A percentile compares a stretch with the other conserved stretches of the same genome.
These are phyloP conservation scores for Pyrus hybrid DNA, from an alignment of 331 rosid species.

Conservation along the genomic window DNA sequence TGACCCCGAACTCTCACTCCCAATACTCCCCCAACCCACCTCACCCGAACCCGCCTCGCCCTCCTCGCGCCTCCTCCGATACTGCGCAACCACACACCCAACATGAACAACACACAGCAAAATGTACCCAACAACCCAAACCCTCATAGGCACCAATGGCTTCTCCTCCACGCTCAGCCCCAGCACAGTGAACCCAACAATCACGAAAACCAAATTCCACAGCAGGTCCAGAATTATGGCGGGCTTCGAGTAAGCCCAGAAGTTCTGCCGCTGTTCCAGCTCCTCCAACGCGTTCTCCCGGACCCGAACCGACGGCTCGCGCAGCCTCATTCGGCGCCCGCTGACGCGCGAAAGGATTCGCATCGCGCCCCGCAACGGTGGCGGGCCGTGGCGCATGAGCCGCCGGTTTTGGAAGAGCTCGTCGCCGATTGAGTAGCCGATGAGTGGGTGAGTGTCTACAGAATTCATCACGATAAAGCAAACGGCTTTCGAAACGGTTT, in stretches of 20 bases:
- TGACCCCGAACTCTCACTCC: slow-evolving; percentile 39
- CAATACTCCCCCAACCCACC: slow-evolving; percentile 25
- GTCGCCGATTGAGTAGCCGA: slow-evolving; percentile 27
- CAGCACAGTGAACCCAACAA: slow-evolving; percentile 34
- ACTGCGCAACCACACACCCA: slow-evolving; percentile 45
- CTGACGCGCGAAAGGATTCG: slow-evolving; percentile 55
- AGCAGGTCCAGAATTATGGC: slow-evolving; percentile 51
- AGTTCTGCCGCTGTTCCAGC: slow-evolving; percentile 75
- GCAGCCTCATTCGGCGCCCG: slow-evolving; percentile 68
- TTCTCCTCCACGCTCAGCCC: slow-evolving; percentile 45
- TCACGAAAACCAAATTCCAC: slow-evolving; percentile 59
- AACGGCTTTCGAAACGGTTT: background rate
- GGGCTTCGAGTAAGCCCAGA: slow-evolving; percentile 66
- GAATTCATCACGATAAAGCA: slow-evolving; percentile 8
- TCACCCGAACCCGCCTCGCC: slow-evolving; percentile 10
- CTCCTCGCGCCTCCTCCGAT: slow-evolving; percentile 17
- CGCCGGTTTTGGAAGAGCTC: slow-evolving; percentile 41
- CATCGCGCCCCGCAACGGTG: slow-evolving; percentile 40
- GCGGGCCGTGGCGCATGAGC: slow-evolving; percentile 38
- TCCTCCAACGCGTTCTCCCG: slow-evolving; percentile 80
- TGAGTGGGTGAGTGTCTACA: slow-evolving; percentile 53
- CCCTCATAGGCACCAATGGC: slow-evolving; percentile 63
- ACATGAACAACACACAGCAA: slow-evolving; percentile 50
- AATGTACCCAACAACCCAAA: slow-evolving; percentile 64
- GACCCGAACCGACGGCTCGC: slow-evolving; percentile 59